Evolutionary conservation across 163 green algal genomes (phyloP).

Genomic region (Volvox carteri): DNA sequence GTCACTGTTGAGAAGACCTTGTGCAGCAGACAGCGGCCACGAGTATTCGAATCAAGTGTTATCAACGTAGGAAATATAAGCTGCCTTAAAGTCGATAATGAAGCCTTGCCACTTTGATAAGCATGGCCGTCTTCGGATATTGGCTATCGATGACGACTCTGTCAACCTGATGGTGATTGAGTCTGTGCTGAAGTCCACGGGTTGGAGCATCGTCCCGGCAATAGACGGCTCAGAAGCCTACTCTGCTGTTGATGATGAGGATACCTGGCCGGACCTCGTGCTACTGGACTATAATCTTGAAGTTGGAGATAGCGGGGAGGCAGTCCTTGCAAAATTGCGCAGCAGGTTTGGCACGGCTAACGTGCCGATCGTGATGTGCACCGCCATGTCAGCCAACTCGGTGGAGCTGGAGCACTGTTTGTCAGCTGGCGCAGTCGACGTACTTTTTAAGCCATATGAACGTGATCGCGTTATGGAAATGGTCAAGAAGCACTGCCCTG

Average conservation of each 20-base stretch:
- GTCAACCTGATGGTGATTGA: conserved; percentile 72
- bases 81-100: too few species aligned
- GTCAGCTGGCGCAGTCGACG: conserved; percentile 19
- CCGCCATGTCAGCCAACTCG: conserved; percentile 59
- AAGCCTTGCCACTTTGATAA: conserved; percentile 59
- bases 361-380: conserved; percentile 72
- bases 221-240: conserved; percentile 61
- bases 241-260: conserved; percentile 29
- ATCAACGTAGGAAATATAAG: too few species aligned
- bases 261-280: conserved; percentile 64
- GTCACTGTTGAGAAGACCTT: too few species aligned
- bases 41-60: too few species aligned
- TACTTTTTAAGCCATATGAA: conserved; percentile 63
- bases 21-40: too few species aligned
- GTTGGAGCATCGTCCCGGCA: conserved; percentile 62
- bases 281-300: conserved; percentile 69
- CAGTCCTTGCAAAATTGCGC: conserved; percentile 49
- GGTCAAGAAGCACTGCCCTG: conserved; percentile 55
- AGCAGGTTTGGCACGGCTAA: conserved; percentile 39
- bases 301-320: conserved; percentile 60
- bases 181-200: conserved; percentile 52
- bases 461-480: conserved; percentile 56
- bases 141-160: conserved; percentile 65
- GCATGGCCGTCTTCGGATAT: conserved; percentile 54
- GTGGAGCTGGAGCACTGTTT: conserved; percentile 46